Base-by-base conservation (phyloP, 495 filamentous ascomycete species). In the Aspergillus sclerotiicarbonarius region DNA sequence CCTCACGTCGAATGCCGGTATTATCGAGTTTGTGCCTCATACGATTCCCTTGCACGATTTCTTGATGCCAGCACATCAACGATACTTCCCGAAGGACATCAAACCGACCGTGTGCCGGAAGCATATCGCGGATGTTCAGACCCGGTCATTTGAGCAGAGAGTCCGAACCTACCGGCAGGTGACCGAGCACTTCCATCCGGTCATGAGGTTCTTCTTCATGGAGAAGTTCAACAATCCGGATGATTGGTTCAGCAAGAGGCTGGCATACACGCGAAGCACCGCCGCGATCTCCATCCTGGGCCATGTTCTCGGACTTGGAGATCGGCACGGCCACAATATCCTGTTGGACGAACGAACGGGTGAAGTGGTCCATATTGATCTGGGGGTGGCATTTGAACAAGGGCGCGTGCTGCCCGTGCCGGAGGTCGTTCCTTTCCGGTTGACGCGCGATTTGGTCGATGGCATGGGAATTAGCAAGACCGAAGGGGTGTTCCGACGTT, bases 191-290 rank as follows among this genome's bases (percentile, higher is more conserved):
- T 97, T 96, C 71, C 87, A 90, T 44, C 95, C 95, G 0, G 93
- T 97, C n/a, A 87, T 98, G 85, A 85, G 87, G 33, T 96, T 91
- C 68, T 99, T 98, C 78, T 96, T 98, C 72, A 90, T 96, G 80
- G 92, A 99, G 68, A 86, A 87, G 45, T 99, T 96, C 69, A 81
- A 87, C 16, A 92, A 95, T 62, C 94, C 94, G 5, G 92, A 98
- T 66, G 91, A 96, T 62, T 98, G 94, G 94, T 98, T 96, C 64
- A 82, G 80, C 49, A 87, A 84, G 58, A 83, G 94, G 29, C 82
- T 95, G 6, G 88, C 91, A 3, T 99, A 98, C 68, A 96, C 91
- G 0, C 82, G 94, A 53, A 92, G 87, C 47, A 97, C 92, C 2
- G 95, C 94, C 13, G 91, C 93, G 33, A 91, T 96, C 59, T 97